A percentile compares a stretch with the other conserved stretches of the same genome.
Conservation (phyloP, 345 rosid genomes). For the Camelina hispida region DNA sequence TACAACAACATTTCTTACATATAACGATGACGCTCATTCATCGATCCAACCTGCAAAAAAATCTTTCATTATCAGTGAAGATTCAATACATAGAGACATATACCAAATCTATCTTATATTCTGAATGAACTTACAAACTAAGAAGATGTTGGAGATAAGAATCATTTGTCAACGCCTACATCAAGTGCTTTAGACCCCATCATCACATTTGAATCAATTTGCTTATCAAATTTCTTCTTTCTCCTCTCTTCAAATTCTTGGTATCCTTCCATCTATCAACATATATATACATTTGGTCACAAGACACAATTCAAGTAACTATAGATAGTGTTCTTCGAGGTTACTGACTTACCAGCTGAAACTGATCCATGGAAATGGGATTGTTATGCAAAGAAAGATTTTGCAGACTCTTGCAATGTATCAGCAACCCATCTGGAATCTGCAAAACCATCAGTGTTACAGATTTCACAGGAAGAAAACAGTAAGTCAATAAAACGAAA, state of each 20-base stretch:
- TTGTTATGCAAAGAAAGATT: conserved; percentile 84
- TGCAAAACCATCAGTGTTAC: conserved; percentile 35
- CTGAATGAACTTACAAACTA: conserved; percentile 28
- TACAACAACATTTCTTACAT: conserved; percentile 39
- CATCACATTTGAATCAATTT: conserved; percentile 95
- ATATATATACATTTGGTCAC: background rate
- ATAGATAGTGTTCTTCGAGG: background rate
- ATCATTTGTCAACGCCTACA: conserved; percentile 75
- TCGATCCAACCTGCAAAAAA: conserved; percentile 30
- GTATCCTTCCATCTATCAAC: conserved; percentile 90
- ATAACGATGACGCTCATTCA: conserved; percentile 25
- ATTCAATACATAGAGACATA: background rate
- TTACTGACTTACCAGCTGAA: conserved; percentile 71
- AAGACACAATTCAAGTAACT: background rate
- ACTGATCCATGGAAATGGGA: conserved; percentile 91
- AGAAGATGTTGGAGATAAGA: background rate
- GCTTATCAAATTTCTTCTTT: conserved; percentile 94
- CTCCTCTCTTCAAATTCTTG: conserved; percentile 89
- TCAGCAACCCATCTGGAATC: conserved; percentile 78
- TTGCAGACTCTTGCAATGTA: conserved; percentile 88
- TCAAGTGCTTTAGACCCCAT: conserved; percentile 94
- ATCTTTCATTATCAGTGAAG: conserved; percentile 12
- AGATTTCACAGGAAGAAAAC: background rate
- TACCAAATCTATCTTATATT: background rate
- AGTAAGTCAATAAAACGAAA: background rate